Conservation (phyloP, 2,329 filamentous ascomycete genomes). For the Chaetomium strumarium region DNA sequence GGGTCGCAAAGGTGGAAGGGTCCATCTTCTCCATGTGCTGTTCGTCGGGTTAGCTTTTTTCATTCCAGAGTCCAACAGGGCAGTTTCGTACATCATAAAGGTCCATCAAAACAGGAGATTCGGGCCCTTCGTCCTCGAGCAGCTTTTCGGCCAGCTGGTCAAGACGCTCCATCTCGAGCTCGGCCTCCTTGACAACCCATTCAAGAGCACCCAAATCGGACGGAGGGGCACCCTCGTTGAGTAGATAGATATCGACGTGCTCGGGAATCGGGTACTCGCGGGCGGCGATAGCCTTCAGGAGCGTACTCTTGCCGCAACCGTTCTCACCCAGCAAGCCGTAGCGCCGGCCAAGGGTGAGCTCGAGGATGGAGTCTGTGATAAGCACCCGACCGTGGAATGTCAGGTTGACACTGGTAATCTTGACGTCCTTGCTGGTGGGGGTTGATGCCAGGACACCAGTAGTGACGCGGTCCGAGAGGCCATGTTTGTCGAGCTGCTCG, state of each 20-base stretch:
- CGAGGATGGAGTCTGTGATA: constrained; percentile 87
- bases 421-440: constrained; percentile 82
- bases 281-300: constrained; percentile 88
- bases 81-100: constrained; percentile 75
- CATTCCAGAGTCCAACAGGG: neutral
- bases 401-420: constrained; percentile 87
- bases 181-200: constrained; percentile 93
- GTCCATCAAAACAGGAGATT: constrained; percentile 84
- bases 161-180: constrained; percentile 84
- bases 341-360: constrained; percentile 85
- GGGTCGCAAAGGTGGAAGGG: constrained; percentile 91
- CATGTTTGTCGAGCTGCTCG: constrained; percentile 91
- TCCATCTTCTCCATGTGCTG: constrained; percentile 99
- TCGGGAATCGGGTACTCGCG: constrained; percentile 95
- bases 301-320: constrained; percentile 97
- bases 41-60: constrained; percentile 17
- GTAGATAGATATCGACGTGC: constrained; percentile 94
- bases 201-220: constrained; percentile 86
- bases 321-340: constrained; percentile 97
- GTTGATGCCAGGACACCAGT: constrained; percentile 92
- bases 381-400: constrained; percentile 98
- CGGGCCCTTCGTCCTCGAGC: constrained; percentile 85
- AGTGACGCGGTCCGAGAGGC: constrained; percentile 94
- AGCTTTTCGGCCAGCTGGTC: constrained; percentile 86
- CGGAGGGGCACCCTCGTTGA: constrained; percentile 93